Evolutionary conservation across 2,329 filamentous ascomycete species (phyloP).

Genomic region (Paraphaeosphaeria minitans): DNA sequence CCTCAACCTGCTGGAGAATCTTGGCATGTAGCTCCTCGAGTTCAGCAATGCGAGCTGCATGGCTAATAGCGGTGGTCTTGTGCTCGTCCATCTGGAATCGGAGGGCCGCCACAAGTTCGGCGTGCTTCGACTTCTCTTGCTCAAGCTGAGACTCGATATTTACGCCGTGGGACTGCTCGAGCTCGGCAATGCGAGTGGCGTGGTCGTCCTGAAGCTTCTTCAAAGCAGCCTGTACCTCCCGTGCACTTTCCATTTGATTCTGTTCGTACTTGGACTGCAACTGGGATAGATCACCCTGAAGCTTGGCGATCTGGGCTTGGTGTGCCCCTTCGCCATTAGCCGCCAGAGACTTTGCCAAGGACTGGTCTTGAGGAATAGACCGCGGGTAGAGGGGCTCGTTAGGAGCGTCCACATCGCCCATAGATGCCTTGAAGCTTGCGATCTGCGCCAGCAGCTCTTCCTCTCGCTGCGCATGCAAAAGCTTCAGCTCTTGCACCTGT

Average conservation of each 20-base stretch:
- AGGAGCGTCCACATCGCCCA: conserved; percentile 38
- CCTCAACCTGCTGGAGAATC: conserved; percentile 70
- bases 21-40: conserved; percentile 74
- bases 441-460: conserved; percentile 75
- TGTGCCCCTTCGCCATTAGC: conserved; percentile 47
- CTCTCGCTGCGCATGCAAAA: conserved; percentile 74
- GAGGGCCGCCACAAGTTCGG: conserved; percentile 62
- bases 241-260: conserved; percentile 72
- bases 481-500: conserved; percentile 74
- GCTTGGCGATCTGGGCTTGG: conserved; percentile 64
- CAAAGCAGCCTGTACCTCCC: conserved; percentile 70
- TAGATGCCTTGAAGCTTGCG: conserved; percentile 65
- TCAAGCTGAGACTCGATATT: conserved; percentile 43
- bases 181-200: conserved; percentile 32
- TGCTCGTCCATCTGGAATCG: conserved; percentile 81
- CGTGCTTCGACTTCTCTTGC: conserved; percentile 50
- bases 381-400: conserved; percentile 28
- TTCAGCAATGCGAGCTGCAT: conserved; percentile 71
- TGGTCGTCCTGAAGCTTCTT: conserved; percentile 45
- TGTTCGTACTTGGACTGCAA: conserved; percentile 85
- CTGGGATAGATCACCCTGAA: conserved; percentile 72
- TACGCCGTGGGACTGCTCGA: conserved; percentile 36
- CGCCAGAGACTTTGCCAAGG: conserved; percentile 16
- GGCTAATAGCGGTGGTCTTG: conserved; percentile 72
- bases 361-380: conserved; percentile 13